A percentile compares a stretch with the other conserved stretches of the same genome.
Conservation (phyloP, 345 rosid genomes). For the Murraya koenigii region DNA sequence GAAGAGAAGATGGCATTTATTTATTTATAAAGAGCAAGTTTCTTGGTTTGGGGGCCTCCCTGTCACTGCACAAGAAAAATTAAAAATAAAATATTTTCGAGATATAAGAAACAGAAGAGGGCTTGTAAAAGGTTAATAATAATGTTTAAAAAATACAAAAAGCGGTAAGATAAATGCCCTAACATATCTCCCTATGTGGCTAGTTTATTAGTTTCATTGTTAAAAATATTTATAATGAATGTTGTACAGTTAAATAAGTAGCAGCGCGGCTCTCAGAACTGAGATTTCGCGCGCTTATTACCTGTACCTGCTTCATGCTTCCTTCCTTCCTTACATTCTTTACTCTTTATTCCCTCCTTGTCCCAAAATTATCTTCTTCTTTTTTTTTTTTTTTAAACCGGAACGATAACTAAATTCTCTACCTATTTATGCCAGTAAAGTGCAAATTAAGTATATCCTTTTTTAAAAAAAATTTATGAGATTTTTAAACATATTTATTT, state of each 20-base stretch:
- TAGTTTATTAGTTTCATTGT: neutral
- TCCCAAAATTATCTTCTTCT: neutral
- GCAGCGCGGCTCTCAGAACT: neutral
- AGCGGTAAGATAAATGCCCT: too few relatives aligned
- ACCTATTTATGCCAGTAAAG: neutral
- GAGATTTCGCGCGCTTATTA: conserved; percentile 9
- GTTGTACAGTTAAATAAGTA: neutral
- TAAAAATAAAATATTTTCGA: conserved; percentile 6
- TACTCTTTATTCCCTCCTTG: neutral
- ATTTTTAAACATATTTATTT: too few relatives aligned
- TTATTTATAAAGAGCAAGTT: conserved; percentile 9
- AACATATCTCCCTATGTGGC: neutral
- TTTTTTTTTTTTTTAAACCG: neutral
- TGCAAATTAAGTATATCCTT: too few relatives aligned
- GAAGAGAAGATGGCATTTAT: conserved; percentile 13
- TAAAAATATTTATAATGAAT: neutral
- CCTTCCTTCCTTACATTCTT: neutral
- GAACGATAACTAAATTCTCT: neutral
- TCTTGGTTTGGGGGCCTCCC: conserved; percentile 21
- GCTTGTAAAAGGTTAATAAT: neutral
- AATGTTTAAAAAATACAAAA: neutral
- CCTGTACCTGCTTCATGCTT: neutral
- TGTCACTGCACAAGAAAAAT: conserved; percentile 31
- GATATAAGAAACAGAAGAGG: neutral
- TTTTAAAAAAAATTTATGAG: too few relatives aligned